phyloP scores from a whole-genome alignment of 169 alveolate genomes.

The Eimeria falciformis region DNA sequence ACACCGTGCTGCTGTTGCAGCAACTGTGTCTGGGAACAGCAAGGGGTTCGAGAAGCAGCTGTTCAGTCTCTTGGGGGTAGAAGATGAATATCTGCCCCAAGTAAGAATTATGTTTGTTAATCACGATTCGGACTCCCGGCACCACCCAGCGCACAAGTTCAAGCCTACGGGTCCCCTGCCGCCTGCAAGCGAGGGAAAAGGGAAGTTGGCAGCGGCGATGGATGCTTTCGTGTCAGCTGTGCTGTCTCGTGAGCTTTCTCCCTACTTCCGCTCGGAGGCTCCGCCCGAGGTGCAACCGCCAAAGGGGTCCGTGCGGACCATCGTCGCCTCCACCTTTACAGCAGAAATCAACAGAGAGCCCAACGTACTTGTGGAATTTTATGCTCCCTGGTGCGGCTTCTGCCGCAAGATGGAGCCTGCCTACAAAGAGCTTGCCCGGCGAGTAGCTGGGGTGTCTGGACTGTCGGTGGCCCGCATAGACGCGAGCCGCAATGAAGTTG shows the following conservation, averaged over 20 bases:
- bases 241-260: constrained; percentile 21
- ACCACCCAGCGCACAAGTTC: constrained; percentile 73
- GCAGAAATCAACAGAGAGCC: constrained; percentile 26
- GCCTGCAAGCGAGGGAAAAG: neutral
- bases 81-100: constrained; percentile 63
- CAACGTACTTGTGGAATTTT: constrained; percentile 74
- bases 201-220: neutral
- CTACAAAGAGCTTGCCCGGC: constrained; percentile 76
- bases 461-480: constrained; percentile 71
- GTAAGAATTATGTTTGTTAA: constrained; percentile 66
- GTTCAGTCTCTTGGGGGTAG: constrained; percentile 63
- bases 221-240: constrained; percentile 34
- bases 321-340: constrained; percentile 62
- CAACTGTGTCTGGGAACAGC: constrained; percentile 66
- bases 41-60: constrained; percentile 61
- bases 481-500: constrained; percentile 72
- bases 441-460: constrained; percentile 60
- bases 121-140: constrained; percentile 50
- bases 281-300: constrained; percentile 36
- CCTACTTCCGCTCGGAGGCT: constrained; percentile 75
- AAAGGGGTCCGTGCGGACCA: constrained; percentile 54
- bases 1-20: constrained; percentile 40
- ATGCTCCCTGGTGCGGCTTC: constrained; percentile 79
- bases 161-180: constrained; percentile 34
- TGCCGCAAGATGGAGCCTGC: constrained; percentile 78